Percentiles rank a stretch among this genome's conserved stretches.
Conservation (phyloP, 345 rosid genomes). For the Pseudoturritis turrita region DNA sequence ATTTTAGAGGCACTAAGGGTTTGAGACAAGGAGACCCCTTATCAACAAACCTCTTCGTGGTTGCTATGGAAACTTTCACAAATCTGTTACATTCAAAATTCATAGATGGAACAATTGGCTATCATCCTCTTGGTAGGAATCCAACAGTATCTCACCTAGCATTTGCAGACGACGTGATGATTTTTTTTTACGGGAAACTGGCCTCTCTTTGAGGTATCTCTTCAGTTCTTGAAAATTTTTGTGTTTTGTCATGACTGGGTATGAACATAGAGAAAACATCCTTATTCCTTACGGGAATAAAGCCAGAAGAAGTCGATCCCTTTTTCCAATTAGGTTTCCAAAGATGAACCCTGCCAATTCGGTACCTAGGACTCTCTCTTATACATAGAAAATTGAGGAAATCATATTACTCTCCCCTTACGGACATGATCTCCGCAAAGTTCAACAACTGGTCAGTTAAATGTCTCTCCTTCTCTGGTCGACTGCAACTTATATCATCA, state of each 20-base stretch:
- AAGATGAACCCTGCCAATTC: background rate
- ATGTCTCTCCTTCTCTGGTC: no score
- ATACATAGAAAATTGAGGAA: background rate
- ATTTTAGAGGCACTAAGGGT: no score
- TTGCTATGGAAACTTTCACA: background rate
- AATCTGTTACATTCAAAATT: background rate
- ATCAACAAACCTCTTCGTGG: background rate
- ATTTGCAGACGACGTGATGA: background rate
- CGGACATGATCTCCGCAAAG: no score
- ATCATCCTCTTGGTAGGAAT: background rate
- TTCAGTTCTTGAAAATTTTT: fast-evolving
- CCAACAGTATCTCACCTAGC: background rate
- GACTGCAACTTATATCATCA: no score
- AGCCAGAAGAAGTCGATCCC: no score
- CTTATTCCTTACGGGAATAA: background rate
- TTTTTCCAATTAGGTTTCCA: no score
- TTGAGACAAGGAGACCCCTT: background rate
- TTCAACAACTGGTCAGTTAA: no score
- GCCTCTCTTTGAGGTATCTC: background rate
- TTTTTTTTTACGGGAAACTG: background rate
- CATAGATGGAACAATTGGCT: background rate
- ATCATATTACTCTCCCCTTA: background rate
- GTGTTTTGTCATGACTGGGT: fast-evolving
- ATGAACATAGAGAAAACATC: background rate
- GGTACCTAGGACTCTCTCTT: background rate